These are phyloP conservation scores for Tilletia walkeri DNA, from an alignment of 1,284 basidiomycete genomes.

Conservation along the genomic window DNA sequence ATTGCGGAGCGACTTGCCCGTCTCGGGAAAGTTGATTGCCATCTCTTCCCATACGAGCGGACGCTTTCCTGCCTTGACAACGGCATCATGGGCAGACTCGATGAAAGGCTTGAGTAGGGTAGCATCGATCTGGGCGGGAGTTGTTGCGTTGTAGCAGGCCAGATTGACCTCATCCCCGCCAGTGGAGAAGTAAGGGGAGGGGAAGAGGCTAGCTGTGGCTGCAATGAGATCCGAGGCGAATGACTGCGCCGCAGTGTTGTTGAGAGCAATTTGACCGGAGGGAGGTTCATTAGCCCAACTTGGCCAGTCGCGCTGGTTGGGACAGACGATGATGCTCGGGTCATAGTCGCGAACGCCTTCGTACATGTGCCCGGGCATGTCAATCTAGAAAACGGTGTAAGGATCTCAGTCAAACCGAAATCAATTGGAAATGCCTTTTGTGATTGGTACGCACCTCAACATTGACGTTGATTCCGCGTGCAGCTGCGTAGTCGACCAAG, in stretches of 20 bases:
- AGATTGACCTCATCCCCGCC: constrained; percentile 80
- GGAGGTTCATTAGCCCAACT: constrained; percentile 65
- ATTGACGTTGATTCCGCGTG: constrained; percentile 75
- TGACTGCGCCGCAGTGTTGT: constrained; percentile 55
- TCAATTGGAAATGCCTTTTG: no score
- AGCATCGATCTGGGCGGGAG: constrained; percentile 34
- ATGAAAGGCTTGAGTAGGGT: constrained; percentile 64
- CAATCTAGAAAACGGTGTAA: constrained; percentile 59
- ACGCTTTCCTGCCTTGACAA: constrained; percentile 61
- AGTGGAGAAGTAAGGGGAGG: constrained; percentile 68
- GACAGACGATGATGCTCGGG: constrained; percentile 74
- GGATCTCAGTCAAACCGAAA: no score
- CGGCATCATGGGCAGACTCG: constrained; percentile 61
- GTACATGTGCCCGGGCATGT: constrained; percentile 78
- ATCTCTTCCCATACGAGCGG: constrained; percentile 71
- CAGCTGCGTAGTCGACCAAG: constrained; percentile 71
- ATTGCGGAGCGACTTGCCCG: constrained; percentile 61
- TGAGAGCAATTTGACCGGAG: constrained; percentile 74
- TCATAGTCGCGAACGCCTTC: constrained; percentile 65
- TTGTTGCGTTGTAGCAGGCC: constrained; percentile 63
- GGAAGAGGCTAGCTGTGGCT: constrained; percentile 59
- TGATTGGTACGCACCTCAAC: constrained; percentile 24
- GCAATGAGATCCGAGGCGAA: constrained; percentile 40
- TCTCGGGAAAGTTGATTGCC: constrained; percentile 41
- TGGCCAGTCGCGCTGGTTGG: constrained; percentile 65